Evolutionary conservation across 345 rosid species (phyloP).

Genomic region (rapeseed (Brassica napus)): Da-Ae NC_063439.1:16443501-16444000

Average conservation of each 20-base stretch:
- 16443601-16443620: background rate
- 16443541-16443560: constrained; percentile 84
- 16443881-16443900: constrained; percentile 27
- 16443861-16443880: constrained; percentile 49
- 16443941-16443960: constrained; percentile 46
- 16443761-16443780: constrained; percentile 35
- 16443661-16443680: constrained; percentile 17
- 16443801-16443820: constrained; percentile 27
- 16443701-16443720: constrained; percentile 50
- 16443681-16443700: constrained; percentile 54
- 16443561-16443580: constrained; percentile 66
- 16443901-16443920: constrained; percentile 22
- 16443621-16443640: no score
- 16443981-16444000: constrained; percentile 50
- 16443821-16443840: constrained; percentile 13
- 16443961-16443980: constrained; percentile 33
- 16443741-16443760: constrained; percentile 37
- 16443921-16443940: constrained; percentile 15
- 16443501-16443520: constrained; percentile 66
- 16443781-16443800: constrained; percentile 37
- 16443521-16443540: constrained; percentile 69
- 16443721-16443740: constrained; percentile 42
- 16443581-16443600: constrained; percentile 66
- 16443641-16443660: no score
- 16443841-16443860: constrained; percentile 42